These are phyloP conservation scores for Rhododendron vialii DNA, from an alignment of 148 eudicot species.

Conservation along the genomic window DNA sequence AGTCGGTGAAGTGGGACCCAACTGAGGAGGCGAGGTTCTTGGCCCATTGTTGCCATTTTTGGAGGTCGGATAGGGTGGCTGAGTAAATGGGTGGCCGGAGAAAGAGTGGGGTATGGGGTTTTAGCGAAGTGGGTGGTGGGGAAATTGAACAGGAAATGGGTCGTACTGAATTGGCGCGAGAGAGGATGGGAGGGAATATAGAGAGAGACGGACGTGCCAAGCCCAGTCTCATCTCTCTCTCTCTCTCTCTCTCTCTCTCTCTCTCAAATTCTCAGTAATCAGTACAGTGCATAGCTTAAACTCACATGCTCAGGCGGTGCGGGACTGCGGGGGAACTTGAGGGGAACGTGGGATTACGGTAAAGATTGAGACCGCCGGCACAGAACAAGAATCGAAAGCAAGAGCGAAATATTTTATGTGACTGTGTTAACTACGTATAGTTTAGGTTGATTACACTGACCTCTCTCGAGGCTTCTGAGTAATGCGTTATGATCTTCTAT, in stretches of 20 bases:
- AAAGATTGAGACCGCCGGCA: no score
- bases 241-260: background rate
- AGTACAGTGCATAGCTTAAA: background rate
- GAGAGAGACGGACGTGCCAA: conserved; percentile 20
- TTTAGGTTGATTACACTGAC: background rate
- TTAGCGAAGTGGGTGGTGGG: conserved; percentile 19
- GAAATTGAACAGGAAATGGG: conserved; percentile 27
- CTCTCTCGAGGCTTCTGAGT: background rate
- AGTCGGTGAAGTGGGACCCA: conserved; percentile 40
- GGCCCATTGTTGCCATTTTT: conserved; percentile 67
- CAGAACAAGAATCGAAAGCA: no score
- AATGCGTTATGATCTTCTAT: background rate
- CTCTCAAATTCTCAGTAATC: background rate
- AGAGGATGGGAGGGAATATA: conserved; percentile 8
- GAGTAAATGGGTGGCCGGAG: conserved; percentile 57
- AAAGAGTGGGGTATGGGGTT: conserved; percentile 65
- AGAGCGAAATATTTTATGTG: no score
- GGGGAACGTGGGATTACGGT: no score
- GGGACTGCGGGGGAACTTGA: no score
- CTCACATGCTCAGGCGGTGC: no score
- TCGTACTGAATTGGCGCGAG: conserved; percentile 12
- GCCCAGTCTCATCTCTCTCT: conserved; percentile 21
- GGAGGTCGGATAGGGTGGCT: conserved; percentile 48
- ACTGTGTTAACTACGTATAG: no score
- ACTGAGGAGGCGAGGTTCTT: conserved; percentile 48